These are phyloP conservation scores for Pythium sp. DNA, from an alignment of 352 stramenopile species.

Conservation along the genomic window DNA sequence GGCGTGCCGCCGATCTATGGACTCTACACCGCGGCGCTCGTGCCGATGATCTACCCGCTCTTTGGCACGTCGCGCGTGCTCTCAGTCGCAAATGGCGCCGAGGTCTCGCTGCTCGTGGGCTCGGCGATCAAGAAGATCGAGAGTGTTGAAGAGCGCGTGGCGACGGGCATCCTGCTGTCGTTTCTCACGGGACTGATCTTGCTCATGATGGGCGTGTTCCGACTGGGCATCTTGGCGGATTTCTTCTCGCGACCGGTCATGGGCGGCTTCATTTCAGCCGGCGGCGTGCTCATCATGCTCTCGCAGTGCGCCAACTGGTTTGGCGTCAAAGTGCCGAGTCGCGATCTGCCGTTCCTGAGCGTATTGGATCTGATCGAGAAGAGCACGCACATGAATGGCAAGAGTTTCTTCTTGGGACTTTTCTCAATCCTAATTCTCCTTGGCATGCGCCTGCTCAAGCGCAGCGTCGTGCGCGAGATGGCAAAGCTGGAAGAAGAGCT, in stretches of 20 bases:
- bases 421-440: constrained; percentile 54
- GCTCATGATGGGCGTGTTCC: constrained; percentile 76
- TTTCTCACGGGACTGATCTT: constrained; percentile 80
- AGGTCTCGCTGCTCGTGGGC: constrained; percentile 57
- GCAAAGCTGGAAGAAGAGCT: constrained; percentile 30
- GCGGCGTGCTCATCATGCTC: constrained; percentile 89
- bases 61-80: constrained; percentile 83
- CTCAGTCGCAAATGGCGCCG: constrained; percentile 72
- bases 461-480: constrained; percentile 44
- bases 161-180: constrained; percentile 47
- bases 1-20: constrained; percentile 85
- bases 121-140: constrained; percentile 67
- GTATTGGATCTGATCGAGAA: constrained; percentile 54
- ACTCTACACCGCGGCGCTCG: constrained; percentile 82
- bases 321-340: constrained; percentile 57
- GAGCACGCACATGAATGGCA: constrained; percentile 65
- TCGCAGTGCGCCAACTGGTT: constrained; percentile 88
- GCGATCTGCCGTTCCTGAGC: constrained; percentile 57
- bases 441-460: constrained; percentile 43
- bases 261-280: constrained; percentile 88
- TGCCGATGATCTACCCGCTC: constrained; percentile 85
- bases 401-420: constrained; percentile 61
- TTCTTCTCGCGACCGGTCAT: constrained; percentile 90
- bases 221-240: constrained; percentile 80
- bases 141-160: constrained; percentile 46